phyloP scores from a whole-genome alignment of 192 early-diverging fungal genomes.

The Coemansia furcata region DNA sequence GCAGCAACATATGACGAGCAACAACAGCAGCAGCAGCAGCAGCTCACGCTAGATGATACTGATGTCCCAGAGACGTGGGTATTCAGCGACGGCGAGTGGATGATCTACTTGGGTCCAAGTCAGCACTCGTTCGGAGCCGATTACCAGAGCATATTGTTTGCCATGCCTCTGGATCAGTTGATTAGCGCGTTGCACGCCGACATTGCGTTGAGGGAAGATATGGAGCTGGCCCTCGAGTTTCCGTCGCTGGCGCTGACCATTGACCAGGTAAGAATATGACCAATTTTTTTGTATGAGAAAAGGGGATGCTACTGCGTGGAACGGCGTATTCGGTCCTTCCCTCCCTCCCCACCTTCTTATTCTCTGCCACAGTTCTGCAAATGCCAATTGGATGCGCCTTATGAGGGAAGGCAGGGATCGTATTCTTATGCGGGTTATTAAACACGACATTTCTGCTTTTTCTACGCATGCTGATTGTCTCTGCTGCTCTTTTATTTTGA shows the following conservation, averaged over 20 bases:
- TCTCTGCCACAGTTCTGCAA: background rate
- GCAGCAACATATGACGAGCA: background rate
- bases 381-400: background rate
- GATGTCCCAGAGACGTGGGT: slow-evolving; percentile 44
- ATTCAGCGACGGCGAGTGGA: slow-evolving; percentile 41
- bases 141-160: slow-evolving; percentile 24
- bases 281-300: background rate
- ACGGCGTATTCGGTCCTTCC: background rate
- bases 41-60: background rate
- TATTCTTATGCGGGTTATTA: background rate
- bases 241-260: slow-evolving; percentile 37
- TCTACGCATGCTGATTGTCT: background rate
- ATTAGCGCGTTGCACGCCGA: slow-evolving; percentile 35
- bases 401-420: background rate
- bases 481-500: background rate
- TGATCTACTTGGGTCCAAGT: slow-evolving; percentile 38
- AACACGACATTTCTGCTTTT: background rate
- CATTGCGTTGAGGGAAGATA: slow-evolving; percentile 24
- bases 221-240: slow-evolving; percentile 44
- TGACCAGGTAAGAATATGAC: slow-evolving; percentile 38
- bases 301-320: background rate
- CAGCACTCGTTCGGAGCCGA: slow-evolving; percentile 27
- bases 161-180: slow-evolving; percentile 30
- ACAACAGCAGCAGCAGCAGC: slow-evolving; percentile 1
- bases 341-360: background rate